A percentile compares a stretch with the other conserved stretches of the same genome.
Evolutionary conservation across 2,329 filamentous ascomycete genomes (phyloP).

Genomic region (Phialophora tarda): DNA sequence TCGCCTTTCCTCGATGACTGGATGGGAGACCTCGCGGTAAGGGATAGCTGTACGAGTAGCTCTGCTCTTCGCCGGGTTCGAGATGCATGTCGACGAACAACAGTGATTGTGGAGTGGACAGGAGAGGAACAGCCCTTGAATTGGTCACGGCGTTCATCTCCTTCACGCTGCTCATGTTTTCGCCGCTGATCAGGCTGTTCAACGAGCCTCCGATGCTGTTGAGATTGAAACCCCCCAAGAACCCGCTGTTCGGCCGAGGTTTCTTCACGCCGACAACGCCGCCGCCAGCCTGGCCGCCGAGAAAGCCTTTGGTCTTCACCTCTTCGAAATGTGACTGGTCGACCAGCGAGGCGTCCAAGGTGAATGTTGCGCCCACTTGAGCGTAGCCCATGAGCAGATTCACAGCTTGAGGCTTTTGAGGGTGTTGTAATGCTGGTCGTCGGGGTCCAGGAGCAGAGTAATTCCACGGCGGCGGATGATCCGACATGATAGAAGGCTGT

Average conservation of each 20-base stretch:
- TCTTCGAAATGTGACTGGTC: constrained; percentile 91
- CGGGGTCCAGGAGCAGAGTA: constrained; percentile 60
- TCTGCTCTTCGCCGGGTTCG: constrained; percentile 83
- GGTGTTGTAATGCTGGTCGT: constrained; percentile 42
- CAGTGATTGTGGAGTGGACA: constrained; percentile 95
- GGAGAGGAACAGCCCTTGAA: constrained; percentile 82
- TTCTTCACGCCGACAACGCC: constrained; percentile 81
- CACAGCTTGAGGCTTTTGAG: constrained; percentile 63
- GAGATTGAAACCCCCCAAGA: constrained; percentile 87
- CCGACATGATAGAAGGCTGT: constrained; percentile 62
- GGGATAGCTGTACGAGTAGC: constrained; percentile 84
- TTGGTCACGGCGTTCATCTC: constrained; percentile 91
- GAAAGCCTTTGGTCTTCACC: constrained; percentile 90
- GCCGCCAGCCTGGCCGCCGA: constrained; percentile 80
- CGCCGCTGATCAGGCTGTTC: constrained; percentile 81
- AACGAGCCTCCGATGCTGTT: constrained; percentile 85
- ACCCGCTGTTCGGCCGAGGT: constrained; percentile 72
- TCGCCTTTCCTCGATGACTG: constrained; percentile 85
- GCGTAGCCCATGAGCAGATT: constrained; percentile 97
- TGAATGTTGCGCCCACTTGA: constrained; percentile 90
- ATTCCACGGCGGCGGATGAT: constrained; percentile 37
- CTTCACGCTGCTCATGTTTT: constrained; percentile 89
- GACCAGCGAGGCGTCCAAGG: constrained; percentile 86
- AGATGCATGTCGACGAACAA: constrained; percentile 92
- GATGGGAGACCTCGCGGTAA: constrained; percentile 89